Base-by-base conservation (phyloP, 2,329 filamentous ascomycete species). In the Botrytis fragariae region DNA sequence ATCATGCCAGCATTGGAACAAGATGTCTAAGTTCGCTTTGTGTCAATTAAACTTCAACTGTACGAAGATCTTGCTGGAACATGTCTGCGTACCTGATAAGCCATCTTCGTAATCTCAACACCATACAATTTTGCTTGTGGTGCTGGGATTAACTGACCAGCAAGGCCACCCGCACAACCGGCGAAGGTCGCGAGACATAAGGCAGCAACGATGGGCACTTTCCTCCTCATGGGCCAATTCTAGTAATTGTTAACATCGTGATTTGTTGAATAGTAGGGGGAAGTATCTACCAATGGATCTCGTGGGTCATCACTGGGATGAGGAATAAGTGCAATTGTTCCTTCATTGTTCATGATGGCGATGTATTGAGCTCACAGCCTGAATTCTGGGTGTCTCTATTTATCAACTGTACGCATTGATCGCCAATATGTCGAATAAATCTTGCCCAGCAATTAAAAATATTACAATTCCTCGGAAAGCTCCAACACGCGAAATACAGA, bases 221-320 rank as follows among this genome's bases (percentile, higher is more conserved):
- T 77, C n/a, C 73, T 76, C n/a, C 62, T 62, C 60, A 75, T 72
- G 1, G 74, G 54, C 74, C 76, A 77, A 72, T 86, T 86, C 32
- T 74, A 83, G 79, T 18, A 35, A 48, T 48, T 37, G 37, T 35
- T 32, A 10, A 51, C 18, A 10, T 10, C 25, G 3, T 32, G 37
- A 44, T 48, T n/a, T n/a, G 3, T 61, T 59, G 25, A 4, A 1
- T 4, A 32, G 22, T 5, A 54, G 2, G 22, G 29, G n/a, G 16
- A 29, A 12, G 7, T 8, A 48, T 59, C 3, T 72, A 74, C 72
- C 45, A 86, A 75, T 4, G 85, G 85, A 73, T 86, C 85, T 72
- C 86, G 86, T 0, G 84, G 85, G 48, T 83, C 84, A 74, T 84
- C 82, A 25, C 81, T 83, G 3, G 85, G 85, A 76, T 85, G 84